These are phyloP conservation scores for Daldinia sp. DNA, from an alignment of 2,329 filamentous ascomycete genomes.

Conservation along the genomic window DNA sequence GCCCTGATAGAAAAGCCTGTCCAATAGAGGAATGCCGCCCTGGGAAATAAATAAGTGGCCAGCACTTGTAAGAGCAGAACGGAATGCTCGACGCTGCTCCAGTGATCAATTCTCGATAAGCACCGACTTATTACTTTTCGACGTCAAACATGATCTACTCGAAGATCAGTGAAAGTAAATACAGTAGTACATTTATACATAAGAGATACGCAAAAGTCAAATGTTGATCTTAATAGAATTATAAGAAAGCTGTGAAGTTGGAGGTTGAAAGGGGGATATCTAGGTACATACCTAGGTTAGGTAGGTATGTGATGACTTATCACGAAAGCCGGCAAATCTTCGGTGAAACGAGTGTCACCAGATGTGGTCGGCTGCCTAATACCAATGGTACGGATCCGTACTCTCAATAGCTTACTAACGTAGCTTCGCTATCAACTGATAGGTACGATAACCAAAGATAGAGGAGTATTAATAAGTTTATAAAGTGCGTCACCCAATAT, in stretches of 20 bases:
- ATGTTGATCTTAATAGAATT: neutral
- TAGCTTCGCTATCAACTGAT: too few species aligned
- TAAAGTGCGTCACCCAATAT: neutral
- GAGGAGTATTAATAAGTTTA: neutral
- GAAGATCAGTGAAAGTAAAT: neutral
- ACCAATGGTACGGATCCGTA: too few species aligned
- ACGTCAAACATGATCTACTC: neutral
- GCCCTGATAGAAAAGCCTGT: neutral
- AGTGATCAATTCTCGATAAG: neutral
- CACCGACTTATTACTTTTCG: neutral
- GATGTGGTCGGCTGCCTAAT: neutral
- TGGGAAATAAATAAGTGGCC: neutral
- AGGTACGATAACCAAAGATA: neutral
- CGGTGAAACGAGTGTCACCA: slow-evolving; percentile 15
- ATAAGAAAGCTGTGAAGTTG: neutral
- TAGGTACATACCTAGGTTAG: too few species aligned
- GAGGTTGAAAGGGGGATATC: neutral
- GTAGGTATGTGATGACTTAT: too few species aligned
- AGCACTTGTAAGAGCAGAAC: slow-evolving; percentile 11
- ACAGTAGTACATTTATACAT: neutral
- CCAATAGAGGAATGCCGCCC: neutral
- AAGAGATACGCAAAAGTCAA: neutral
- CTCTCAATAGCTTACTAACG: too few species aligned
- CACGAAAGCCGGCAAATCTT: slow-evolving; percentile 13
- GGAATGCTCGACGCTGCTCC: slow-evolving; percentile 1